Evolutionary conservation across 768 basidiomycete species (phyloP).

Genomic region (Cystobasidium onofrii): DNA sequence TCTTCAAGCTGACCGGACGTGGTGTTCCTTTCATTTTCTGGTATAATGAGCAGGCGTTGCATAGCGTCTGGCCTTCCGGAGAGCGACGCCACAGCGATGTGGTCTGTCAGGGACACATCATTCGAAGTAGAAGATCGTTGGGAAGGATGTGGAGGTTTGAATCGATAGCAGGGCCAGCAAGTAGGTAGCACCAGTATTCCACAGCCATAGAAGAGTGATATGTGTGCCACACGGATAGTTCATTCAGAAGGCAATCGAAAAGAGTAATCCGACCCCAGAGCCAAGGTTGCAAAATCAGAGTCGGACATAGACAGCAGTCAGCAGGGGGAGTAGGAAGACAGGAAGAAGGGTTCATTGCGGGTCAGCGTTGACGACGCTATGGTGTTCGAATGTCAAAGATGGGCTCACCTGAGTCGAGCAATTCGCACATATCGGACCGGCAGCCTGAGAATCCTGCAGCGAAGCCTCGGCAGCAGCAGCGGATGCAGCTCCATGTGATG

Average conservation of each 20-base stretch:
- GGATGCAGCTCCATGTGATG: background rate
- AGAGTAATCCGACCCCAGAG: background rate
- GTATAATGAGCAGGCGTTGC: constrained; percentile 43
- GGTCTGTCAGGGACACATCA: constrained; percentile 33
- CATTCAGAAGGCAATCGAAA: background rate
- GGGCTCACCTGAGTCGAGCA: constrained; percentile 5
- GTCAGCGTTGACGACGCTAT: background rate
- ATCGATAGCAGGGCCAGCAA: too few species aligned
- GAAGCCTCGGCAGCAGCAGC: background rate
- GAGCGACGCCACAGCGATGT: constrained; percentile 42
- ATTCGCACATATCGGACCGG: constrained; percentile 18
- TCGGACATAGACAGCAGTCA: background rate
- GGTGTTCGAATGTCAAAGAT: background rate
- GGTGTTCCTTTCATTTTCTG: constrained; percentile 42
- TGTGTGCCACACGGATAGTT: background rate
- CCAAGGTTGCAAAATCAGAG: background rate
- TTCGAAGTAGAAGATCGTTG: too few species aligned
- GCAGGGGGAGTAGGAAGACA: background rate
- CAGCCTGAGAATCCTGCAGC: background rate
- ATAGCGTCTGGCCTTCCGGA: constrained; percentile 40
- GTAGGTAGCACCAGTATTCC: too few species aligned
- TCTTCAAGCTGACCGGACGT: constrained; percentile 42
- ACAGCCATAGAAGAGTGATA: too few species aligned
- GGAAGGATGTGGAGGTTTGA: too few species aligned
- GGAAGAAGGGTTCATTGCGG: too few species aligned